A percentile compares a stretch with the other conserved stretches of the same genome.
Evolutionary conservation across 2,329 filamentous ascomycete species (phyloP).

Genomic region (Scedosporium boydii): DNA sequence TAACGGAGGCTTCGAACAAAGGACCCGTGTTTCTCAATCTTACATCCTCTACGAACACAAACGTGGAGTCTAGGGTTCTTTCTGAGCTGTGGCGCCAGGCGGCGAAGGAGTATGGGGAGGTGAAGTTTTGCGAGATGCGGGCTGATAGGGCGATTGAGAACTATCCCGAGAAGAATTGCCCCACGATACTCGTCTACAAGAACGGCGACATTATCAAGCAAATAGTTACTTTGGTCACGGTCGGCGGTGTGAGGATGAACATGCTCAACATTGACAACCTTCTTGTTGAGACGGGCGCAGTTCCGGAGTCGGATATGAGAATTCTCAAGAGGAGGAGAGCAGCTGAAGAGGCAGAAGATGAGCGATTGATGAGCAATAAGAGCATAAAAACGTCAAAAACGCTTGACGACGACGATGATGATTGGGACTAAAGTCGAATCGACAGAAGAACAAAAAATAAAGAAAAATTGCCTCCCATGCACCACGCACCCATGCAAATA

Average conservation of each 20-base stretch:
- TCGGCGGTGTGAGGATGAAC: conserved; percentile 63
- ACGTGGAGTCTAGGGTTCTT: conserved; percentile 75
- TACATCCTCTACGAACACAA: conserved; percentile 66
- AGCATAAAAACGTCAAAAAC: conserved; percentile 39
- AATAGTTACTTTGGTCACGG: conserved; percentile 74
- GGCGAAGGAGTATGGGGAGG: conserved; percentile 76
- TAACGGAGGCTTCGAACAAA: conserved; percentile 79
- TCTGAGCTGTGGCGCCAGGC: conserved; percentile 79
- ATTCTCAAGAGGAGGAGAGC: conserved; percentile 53
- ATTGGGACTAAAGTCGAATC: conserved; percentile 44
- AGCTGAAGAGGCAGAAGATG: conserved; percentile 52
- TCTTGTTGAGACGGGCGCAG: conserved; percentile 71
- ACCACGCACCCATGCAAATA: neutral
- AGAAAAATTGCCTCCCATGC: conserved; percentile 6
- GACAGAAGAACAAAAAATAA: neutral
- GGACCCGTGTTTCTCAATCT: conserved; percentile 68
- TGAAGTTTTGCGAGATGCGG: conserved; percentile 96
- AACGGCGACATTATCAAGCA: conserved; percentile 90
- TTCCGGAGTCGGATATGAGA: conserved; percentile 70
- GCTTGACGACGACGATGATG: conserved; percentile 42
- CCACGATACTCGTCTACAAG: conserved; percentile 85
- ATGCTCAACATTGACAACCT: conserved; percentile 71
- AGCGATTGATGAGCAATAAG: conserved; percentile 35
- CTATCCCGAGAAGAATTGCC: conserved; percentile 90
- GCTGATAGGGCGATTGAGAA: conserved; percentile 91